Base-by-base conservation (phyloP, 1,139 yeast species). In the Hemisphaericaspora lyxosophila region DNA sequence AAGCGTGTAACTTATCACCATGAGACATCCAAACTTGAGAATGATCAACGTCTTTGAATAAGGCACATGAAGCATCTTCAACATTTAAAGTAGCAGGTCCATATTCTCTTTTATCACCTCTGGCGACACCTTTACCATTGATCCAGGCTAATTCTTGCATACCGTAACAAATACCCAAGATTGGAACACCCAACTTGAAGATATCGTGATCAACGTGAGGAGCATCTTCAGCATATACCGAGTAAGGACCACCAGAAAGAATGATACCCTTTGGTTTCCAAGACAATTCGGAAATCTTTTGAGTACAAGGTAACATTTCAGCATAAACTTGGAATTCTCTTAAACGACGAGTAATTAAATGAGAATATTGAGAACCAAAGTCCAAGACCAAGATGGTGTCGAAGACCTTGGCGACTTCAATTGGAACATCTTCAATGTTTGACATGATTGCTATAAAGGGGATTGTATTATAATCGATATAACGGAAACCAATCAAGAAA, bases 1-100 rank as follows among this genome's bases (percentile, higher is more conserved):
- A 76, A 37, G 90, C 87, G 55, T 82, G 83, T 57, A 92, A 77
- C 73, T 92, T 94, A 70, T 92, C 99, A 58, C 96, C 96, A 67
- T 92, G 99, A 33, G 97, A 90, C 99, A 92, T 92, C 99, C 99
- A 92, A 48, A 94, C 97, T 63, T 80, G 85, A 44, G 95, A 88
- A 70, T 90, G 84, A 66, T 88, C 95, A 53, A 94, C 87, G 44
- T 82, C 96, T 50, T 81, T 74, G 70, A 92, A 90, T 51, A 92
- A 73, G 23, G 87, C 82, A 64, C 89, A 82, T 15, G 65, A 45
- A 32, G 69, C 47, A 59, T 87, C 94, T 55, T 77, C 72, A 39
- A 89, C 95, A 51, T 82, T 75, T 62, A 92, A 75, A 44, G 87
- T 81, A 45, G 98, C 96, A 38, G 96, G 96, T 45, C 99, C 99